Evolutionary conservation across 1,284 basidiomycete genomes (phyloP).

Genomic region (Ustilago tritici): DNA sequence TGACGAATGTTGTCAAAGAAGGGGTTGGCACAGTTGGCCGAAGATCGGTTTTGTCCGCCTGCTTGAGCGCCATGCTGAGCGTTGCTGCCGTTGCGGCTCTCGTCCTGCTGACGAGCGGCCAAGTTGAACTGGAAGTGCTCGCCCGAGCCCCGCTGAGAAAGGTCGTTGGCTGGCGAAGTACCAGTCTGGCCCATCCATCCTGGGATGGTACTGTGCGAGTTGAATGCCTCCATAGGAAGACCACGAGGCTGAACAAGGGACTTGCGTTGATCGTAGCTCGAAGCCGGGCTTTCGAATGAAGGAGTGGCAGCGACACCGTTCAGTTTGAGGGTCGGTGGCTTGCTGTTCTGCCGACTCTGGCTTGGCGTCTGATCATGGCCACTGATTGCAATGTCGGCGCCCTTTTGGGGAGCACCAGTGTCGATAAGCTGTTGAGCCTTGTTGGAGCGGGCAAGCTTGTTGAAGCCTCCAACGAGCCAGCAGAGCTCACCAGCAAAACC

Average conservation of each 20-base stretch:
- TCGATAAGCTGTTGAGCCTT: slow-evolving; percentile 39
- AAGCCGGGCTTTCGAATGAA: slow-evolving; percentile 16
- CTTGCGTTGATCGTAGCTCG: slow-evolving; percentile 8
- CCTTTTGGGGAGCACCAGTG: slow-evolving; percentile 17
- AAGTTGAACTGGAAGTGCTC: slow-evolving; percentile 26
- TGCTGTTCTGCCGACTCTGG: slow-evolving; percentile 3
- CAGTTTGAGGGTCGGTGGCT: slow-evolving; percentile 30
- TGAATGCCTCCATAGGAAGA: slow-evolving; percentile 64
- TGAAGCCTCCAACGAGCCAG: slow-evolving; percentile 68
- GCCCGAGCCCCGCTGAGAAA: slow-evolving; percentile 3
- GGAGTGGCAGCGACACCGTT: slow-evolving; percentile 26
- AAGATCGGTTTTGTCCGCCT: slow-evolving; percentile 5
- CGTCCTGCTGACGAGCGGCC: slow-evolving; percentile 21
- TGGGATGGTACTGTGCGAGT: slow-evolving; percentile 49
- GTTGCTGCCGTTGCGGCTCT: slow-evolving; percentile 5
- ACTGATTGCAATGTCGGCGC: not conserved
- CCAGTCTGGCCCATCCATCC: slow-evolving; percentile 42
- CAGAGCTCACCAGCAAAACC: slow-evolving; percentile 62
- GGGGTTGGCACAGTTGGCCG: slow-evolving; percentile 67
- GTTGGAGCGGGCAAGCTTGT: slow-evolving; percentile 42
- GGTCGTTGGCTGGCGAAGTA: slow-evolving; percentile 24
- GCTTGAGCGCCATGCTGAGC: slow-evolving; percentile 1
- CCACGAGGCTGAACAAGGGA: slow-evolving; percentile 61
- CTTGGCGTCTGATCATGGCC: not conserved
- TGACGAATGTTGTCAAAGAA: slow-evolving; percentile 91